phyloP scores from a whole-genome alignment of 1,284 basidiomycete genomes.

The Trametes versicolor region DNA sequence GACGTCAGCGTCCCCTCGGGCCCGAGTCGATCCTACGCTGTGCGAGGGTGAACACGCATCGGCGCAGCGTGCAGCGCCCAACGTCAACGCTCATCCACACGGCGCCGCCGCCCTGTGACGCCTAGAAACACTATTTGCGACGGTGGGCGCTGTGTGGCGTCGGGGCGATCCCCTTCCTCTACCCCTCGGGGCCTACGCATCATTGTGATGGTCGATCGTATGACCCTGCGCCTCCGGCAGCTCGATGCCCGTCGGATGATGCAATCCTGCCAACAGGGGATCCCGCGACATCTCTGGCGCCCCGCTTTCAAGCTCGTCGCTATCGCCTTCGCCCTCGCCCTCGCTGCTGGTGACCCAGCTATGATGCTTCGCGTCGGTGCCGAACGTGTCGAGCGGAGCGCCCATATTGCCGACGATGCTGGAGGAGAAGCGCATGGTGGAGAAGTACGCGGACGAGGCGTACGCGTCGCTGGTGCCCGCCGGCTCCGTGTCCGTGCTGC shows the following conservation, averaged over 20 bases:
- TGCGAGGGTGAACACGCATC: background rate
- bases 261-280: slow-evolving; percentile 21
- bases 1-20: too few relatives aligned
- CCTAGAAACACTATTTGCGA: background rate
- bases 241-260: slow-evolving; percentile 1
- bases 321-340: background rate
- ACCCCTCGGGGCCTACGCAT: background rate
- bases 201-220: background rate
- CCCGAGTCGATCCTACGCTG: background rate
- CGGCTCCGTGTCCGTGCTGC: background rate
- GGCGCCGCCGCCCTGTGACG: background rate
- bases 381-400: slow-evolving; percentile 31
- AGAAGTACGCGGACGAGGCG: background rate
- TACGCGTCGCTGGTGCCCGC: background rate
- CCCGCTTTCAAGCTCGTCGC: background rate
- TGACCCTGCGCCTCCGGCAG: background rate
- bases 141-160: background rate
- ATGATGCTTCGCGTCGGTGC: background rate
- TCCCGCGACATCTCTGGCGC: slow-evolving; percentile 15
- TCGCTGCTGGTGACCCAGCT: background rate
- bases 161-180: background rate
- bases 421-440: slow-evolving; percentile 32
- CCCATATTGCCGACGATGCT: slow-evolving; percentile 36
- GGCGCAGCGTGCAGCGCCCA: background rate
- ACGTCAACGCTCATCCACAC: background rate